Conservation (phyloP, 1,139 yeast genomes). For the Lodderomyces oxycetoniae region DNA sequence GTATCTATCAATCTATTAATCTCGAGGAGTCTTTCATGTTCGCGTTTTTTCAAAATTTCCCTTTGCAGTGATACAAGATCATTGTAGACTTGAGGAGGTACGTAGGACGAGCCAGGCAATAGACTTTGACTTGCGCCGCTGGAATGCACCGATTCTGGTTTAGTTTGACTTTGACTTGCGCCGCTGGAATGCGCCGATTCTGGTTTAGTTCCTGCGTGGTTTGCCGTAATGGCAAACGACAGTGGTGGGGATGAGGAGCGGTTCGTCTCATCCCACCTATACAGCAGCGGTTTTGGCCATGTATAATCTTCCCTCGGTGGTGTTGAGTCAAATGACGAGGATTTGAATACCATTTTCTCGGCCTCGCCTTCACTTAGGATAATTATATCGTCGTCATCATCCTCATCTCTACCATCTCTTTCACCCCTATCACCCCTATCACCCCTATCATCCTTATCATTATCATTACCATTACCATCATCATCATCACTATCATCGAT, state of each 20-base stretch:
- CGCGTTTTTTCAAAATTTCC: conserved; percentile 7
- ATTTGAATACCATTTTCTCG: conserved; percentile 20
- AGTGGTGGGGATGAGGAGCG: too few species aligned
- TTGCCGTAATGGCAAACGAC: neutral
- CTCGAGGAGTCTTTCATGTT: conserved; percentile 5
- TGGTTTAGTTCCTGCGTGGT: too few species aligned
- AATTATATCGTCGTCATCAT: conserved; percentile 19
- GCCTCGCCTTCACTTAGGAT: conserved; percentile 27
- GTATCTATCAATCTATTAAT: conserved; percentile 6
- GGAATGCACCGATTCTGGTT: too few species aligned
- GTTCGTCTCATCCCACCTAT: too few species aligned
- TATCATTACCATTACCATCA: neutral
- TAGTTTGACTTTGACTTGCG: neutral
- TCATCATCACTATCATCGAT: neutral
- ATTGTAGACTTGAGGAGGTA: conserved; percentile 25
- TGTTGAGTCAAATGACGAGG: conserved; percentile 16
- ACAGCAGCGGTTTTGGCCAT: too few species aligned
- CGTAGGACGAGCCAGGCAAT: conserved; percentile 17
- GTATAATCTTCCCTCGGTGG: too few species aligned
- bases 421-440: neutral
- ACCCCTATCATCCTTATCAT: neutral
- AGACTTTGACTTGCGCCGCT: neutral
- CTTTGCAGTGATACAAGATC: conserved; percentile 3
- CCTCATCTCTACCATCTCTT: conserved; percentile 2
- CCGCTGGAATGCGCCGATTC: neutral